Percentiles rank a stretch among this genome's conserved stretches.
Evolutionary conservation across 2,329 filamentous ascomycete species (phyloP).

Genomic region (Hymenotorrendiella dingleyae): DNA sequence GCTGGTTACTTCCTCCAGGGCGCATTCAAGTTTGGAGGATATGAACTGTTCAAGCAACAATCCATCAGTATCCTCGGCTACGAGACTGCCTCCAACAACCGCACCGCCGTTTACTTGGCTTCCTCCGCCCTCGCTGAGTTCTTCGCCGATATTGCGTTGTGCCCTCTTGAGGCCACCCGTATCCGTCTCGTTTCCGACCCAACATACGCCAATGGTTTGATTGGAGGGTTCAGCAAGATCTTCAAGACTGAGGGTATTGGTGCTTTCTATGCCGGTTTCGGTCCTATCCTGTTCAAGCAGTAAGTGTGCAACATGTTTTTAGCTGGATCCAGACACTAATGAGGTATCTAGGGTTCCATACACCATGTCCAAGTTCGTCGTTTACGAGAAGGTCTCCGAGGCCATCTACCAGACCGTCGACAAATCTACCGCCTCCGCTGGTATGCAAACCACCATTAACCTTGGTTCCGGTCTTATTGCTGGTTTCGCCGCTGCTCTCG

Average conservation of each 20-base stretch:
- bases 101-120: slow-evolving; percentile 74
- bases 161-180: slow-evolving; percentile 88
- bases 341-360: slow-evolving; percentile 64
- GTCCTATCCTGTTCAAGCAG: slow-evolving; percentile 79
- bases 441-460: slow-evolving; percentile 74
- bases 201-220: slow-evolving; percentile 73
- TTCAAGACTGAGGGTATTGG: slow-evolving; percentile 73
- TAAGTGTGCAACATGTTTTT: slow-evolving; percentile 35
- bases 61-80: slow-evolving; percentile 73
- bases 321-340: slow-evolving; percentile 10
- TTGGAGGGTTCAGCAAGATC: slow-evolving; percentile 79
- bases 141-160: slow-evolving; percentile 75
- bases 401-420: slow-evolving; percentile 61
- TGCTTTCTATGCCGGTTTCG: slow-evolving; percentile 89
- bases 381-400: slow-evolving; percentile 84
- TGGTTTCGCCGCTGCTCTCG: slow-evolving; percentile 79
- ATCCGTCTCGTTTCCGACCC: slow-evolving; percentile 89
- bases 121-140: slow-evolving; percentile 61
- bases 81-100: slow-evolving; percentile 72
- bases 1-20: slow-evolving; percentile 93
- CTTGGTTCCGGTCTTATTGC: slow-evolving; percentile 70
- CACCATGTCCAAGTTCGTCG: slow-evolving; percentile 94
- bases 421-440: slow-evolving; percentile 63
- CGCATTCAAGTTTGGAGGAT: slow-evolving; percentile 89
- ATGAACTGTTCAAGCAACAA: slow-evolving; percentile 96